These are phyloP conservation scores for Speleostelium caveatum DNA, from an alignment of 78 protist genomes.

Conservation along the genomic window DNA sequence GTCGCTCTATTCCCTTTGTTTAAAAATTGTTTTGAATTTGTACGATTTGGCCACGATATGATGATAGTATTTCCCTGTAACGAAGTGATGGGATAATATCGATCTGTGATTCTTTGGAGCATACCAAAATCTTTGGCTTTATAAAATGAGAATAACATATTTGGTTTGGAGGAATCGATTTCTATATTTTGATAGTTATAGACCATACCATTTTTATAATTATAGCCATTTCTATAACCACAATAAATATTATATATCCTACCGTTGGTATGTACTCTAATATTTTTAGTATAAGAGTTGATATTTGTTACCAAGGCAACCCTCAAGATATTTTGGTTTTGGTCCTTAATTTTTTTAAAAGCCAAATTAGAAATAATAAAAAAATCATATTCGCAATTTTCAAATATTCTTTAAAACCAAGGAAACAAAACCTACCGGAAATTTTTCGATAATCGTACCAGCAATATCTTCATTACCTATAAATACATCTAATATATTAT, in stretches of 20 bases:
- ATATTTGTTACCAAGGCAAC: conserved; percentile 43
- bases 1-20: conserved; percentile 12
- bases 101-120: conserved; percentile 50
- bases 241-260: conserved; percentile 25
- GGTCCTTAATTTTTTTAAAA: conserved; percentile 22
- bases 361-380: neutral
- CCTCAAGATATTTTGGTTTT: conserved; percentile 45
- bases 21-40: neutral
- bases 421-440: conserved; percentile 11
- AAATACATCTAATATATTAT: conserved; percentile 36
- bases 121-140: conserved; percentile 51
- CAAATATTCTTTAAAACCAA: neutral
- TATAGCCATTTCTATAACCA: conserved; percentile 62
- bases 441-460: conserved; percentile 56
- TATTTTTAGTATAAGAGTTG: conserved; percentile 55
- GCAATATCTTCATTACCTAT: conserved; percentile 69
- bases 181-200: conserved; percentile 17
- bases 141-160: conserved; percentile 50
- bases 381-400: neutral
- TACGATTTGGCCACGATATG: conserved; percentile 70
- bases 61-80: conserved; percentile 33
- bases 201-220: conserved; percentile 10
- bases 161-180: conserved; percentile 43
- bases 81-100: conserved; percentile 29
- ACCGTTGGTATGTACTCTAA: conserved; percentile 27